phyloP scores from a whole-genome alignment of 768 basidiomycete genomes.

The Russula earlei region DNA sequence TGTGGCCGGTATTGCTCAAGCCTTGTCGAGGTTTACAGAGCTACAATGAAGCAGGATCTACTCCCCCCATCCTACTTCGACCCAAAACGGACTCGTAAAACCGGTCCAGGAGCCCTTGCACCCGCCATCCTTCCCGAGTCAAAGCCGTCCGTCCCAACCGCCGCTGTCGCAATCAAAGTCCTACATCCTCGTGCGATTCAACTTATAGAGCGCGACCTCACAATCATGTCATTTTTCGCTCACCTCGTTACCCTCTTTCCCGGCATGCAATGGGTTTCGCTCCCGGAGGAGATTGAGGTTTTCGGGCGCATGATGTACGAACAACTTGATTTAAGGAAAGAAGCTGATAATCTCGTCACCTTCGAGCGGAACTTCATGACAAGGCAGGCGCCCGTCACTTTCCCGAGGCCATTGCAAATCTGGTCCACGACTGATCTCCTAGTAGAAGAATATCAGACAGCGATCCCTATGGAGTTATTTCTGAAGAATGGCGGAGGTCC shows the following conservation, averaged over 20 bases:
- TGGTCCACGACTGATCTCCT: conserved; percentile 80
- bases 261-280: conserved; percentile 92
- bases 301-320: conserved; percentile 96
- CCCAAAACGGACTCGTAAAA: conserved; percentile 52
- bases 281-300: conserved; percentile 89
- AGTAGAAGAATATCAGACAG: conserved; percentile 90
- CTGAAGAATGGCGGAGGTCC: conserved; percentile 86
- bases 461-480: conserved; percentile 81
- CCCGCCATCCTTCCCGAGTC: conserved; percentile 42
- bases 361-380: conserved; percentile 84
- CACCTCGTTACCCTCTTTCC: conserved; percentile 67
- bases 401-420: conserved; percentile 76
- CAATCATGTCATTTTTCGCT: conserved; percentile 94
- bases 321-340: conserved; percentile 84
- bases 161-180: conserved; percentile 91
- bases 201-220: conserved; percentile 79
- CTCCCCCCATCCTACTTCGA: conserved; percentile 78
- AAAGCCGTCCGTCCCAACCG: conserved; percentile 65
- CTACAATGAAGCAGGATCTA: conserved; percentile 72
- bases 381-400: conserved; percentile 73
- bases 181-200: conserved; percentile 82
- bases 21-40: conserved; percentile 67
- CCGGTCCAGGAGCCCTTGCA: conserved; percentile 40
- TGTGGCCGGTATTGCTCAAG: background rate
- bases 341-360: conserved; percentile 74